Evolutionary conservation across 2,329 filamentous ascomycete genomes (phyloP).

Genomic region (Purpureocillium takamizusanense): DNA sequence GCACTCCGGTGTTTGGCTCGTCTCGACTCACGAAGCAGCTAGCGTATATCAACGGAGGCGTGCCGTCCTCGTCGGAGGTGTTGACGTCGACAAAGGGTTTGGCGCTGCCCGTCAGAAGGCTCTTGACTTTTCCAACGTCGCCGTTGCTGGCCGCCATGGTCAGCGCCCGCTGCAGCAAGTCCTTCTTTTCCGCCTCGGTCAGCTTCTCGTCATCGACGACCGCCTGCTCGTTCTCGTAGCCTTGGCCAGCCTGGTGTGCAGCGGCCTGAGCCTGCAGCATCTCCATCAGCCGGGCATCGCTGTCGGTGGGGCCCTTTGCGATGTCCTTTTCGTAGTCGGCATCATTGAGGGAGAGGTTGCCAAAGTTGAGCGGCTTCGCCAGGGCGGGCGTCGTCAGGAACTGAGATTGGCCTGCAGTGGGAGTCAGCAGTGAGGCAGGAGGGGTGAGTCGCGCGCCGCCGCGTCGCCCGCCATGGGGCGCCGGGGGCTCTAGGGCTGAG

Average conservation of each 20-base stretch:
- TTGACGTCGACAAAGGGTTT: constrained; percentile 76
- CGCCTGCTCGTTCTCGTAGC: constrained; percentile 70
- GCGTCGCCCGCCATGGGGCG: not conserved
- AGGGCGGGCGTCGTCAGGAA: constrained; percentile 82
- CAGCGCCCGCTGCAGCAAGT: constrained; percentile 75
- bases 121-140: constrained; percentile 71
- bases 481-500: constrained; percentile 2
- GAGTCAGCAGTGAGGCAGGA: no score
- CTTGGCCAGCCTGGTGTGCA: constrained; percentile 64
- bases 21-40: constrained; percentile 77
- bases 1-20: not conserved
- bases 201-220: constrained; percentile 68
- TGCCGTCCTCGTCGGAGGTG: constrained; percentile 85
- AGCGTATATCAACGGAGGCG: constrained; percentile 92
- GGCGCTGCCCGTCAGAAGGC: constrained; percentile 65
- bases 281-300: constrained; percentile 81
- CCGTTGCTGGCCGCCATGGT: constrained; percentile 97
- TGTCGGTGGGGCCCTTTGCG: constrained; percentile 55
- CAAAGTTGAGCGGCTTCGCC: constrained; percentile 75
- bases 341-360: constrained; percentile 74
- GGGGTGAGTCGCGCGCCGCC: no score
- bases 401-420: constrained; percentile 73
- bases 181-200: constrained; percentile 66
- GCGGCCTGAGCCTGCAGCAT: constrained; percentile 92
- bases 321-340: constrained; percentile 58